A percentile compares a stretch with the other conserved stretches of the same genome.
Evolutionary conservation across 2,329 filamentous ascomycete species (phyloP).

Genomic region (Claviceps spartinae): DNA sequence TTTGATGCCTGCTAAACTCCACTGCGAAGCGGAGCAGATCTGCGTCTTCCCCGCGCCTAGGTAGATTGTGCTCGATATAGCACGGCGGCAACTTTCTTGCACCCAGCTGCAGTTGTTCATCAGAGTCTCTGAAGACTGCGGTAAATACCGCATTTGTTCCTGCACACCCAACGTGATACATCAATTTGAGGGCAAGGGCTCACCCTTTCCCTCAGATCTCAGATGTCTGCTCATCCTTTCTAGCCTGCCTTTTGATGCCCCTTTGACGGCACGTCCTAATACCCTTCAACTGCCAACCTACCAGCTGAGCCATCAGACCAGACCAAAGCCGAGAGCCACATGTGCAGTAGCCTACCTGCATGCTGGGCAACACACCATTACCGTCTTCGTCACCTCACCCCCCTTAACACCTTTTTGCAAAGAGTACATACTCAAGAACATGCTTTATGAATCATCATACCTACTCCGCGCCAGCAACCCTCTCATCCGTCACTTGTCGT

Average conservation of each 20-base stretch:
- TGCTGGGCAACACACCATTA: background rate
- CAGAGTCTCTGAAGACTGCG: background rate
- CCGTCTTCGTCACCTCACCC: background rate
- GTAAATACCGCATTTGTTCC: background rate
- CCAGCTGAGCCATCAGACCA: background rate
- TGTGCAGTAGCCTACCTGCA: background rate
- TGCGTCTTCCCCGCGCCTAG: background rate
- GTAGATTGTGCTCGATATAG: too few species aligned
- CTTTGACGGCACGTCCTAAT: too few species aligned
- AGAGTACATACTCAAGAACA: background rate
- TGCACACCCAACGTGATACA: conserved; percentile 1
- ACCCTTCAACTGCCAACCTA: too few species aligned
- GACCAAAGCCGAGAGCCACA: background rate
- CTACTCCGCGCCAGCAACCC: background rate
- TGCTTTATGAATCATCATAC: background rate
- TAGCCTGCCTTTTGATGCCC: too few species aligned
- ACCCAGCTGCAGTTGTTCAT: background rate
- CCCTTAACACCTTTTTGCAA: background rate
- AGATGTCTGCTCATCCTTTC: too few species aligned
- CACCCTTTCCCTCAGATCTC: background rate
- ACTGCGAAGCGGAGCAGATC: conserved; percentile 1
- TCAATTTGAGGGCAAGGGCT: background rate
- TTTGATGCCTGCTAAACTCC: background rate
- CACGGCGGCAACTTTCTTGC: too few species aligned
- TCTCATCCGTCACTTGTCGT: background rate